Evolutionary conservation across 331 rosid genomes (phyloP).

Genomic region (Rhamnella rubrinervis): DNA sequence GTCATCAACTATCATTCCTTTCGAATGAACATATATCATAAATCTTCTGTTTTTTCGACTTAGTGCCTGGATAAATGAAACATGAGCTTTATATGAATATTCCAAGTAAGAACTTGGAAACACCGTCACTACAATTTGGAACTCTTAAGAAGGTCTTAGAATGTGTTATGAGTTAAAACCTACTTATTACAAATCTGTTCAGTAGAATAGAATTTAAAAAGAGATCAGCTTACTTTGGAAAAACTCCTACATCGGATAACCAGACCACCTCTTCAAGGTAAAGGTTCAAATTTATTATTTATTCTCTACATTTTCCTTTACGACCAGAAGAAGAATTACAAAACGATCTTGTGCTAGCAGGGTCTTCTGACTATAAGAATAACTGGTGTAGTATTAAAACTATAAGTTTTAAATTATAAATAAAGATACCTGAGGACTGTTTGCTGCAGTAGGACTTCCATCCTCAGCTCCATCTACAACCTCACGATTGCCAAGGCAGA

Average conservation of each 20-base stretch:
- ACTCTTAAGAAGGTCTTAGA: no score
- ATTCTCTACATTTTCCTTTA: no score
- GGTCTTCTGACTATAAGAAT: neutral
- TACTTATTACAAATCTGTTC: no score
- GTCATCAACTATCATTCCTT: constrained; percentile 97
- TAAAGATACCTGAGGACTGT: constrained; percentile 69
- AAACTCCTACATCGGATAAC: no score
- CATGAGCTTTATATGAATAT: constrained; percentile 19
- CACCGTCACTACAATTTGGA: neutral
- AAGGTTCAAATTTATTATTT: no score
- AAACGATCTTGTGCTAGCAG: neutral
- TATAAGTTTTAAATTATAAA: neutral
- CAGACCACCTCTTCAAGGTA: no score
- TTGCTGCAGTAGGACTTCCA: constrained; percentile 65
- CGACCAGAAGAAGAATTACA: no score
- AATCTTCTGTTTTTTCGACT: constrained; percentile 74
- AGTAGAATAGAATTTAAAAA: no score
- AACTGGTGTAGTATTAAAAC: constrained; percentile 10
- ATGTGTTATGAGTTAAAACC: no score
- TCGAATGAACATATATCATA: constrained; percentile 97
- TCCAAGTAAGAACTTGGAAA: neutral
- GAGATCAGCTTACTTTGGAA: no score
- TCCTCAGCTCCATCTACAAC: constrained; percentile 43
- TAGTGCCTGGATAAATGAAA: constrained; percentile 58
- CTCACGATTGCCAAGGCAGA: constrained; percentile 97